Evolutionary conservation across 1,284 basidiomycete genomes (phyloP).

Genomic region (Phylloboletellus chloephorus): DNA sequence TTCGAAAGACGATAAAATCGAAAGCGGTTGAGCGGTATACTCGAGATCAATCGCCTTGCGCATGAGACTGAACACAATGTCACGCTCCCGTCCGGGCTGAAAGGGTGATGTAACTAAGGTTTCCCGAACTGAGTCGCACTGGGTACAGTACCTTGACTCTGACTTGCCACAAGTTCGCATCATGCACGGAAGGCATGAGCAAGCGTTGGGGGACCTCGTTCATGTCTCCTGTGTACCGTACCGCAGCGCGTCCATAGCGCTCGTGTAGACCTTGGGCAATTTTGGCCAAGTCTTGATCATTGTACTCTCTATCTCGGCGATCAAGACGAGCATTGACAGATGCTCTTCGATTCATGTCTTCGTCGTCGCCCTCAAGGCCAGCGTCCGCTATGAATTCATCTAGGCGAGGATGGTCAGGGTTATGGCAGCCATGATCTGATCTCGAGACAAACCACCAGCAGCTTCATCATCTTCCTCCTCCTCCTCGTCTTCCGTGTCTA

Average conservation of each 20-base stretch:
- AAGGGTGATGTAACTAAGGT: conserved; percentile 5
- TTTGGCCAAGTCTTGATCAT: conserved; percentile 81
- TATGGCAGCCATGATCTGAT: not conserved
- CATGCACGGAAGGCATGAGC: conserved; percentile 90
- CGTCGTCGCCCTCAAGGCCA: conserved; percentile 65
- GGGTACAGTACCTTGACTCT: conserved; percentile 78
- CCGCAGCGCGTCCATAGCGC: conserved; percentile 68
- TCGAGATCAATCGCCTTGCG: conserved; percentile 84
- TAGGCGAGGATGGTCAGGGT: conserved; percentile 25
- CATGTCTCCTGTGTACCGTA: conserved; percentile 83
- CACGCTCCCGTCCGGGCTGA: conserved; percentile 86
- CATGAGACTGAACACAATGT: conserved; percentile 92
- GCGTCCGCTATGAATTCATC: conserved; percentile 83
- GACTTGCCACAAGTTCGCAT: conserved; percentile 95
- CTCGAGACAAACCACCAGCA: conserved; percentile 51
- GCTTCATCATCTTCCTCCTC: conserved; percentile 89
- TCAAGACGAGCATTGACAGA: conserved; percentile 78
- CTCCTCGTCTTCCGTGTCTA: conserved; percentile 92
- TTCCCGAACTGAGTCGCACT: not conserved
- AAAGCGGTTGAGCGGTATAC: conserved; percentile 70
- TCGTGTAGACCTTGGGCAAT: conserved; percentile 83
- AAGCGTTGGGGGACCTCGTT: conserved; percentile 94
- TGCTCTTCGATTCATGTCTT: conserved; percentile 55
- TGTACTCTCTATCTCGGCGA: conserved; percentile 67
- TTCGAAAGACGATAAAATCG: conserved; percentile 90